A percentile compares a stretch with the other conserved stretches of the same genome.
These are phyloP conservation scores for Neoscytalidium dimidiatum DNA, from an alignment of 2,329 filamentous ascomycete species.

Conservation along the genomic window DNA sequence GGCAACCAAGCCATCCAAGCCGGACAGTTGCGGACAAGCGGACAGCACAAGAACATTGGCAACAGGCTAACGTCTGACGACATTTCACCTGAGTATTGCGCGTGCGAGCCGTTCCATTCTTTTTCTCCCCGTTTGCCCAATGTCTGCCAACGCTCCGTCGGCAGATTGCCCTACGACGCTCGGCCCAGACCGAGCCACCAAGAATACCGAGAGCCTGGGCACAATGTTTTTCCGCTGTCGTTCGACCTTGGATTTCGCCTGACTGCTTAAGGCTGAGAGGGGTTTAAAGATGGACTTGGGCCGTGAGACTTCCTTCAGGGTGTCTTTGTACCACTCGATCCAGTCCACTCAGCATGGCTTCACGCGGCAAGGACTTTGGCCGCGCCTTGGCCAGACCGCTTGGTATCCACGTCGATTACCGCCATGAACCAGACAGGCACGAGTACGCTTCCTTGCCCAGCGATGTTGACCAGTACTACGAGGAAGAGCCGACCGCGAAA, in stretches of 20 bases:
- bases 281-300: slow-evolving; percentile 8
- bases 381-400: slow-evolving; percentile 6
- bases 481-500: slow-evolving; percentile 32
- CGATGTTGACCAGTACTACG: slow-evolving; percentile 26
- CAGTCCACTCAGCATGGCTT: background rate
- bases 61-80: background rate
- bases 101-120: background rate
- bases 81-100: slow-evolving; percentile 7
- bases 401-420: slow-evolving; percentile 11
- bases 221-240: background rate
- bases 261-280: background rate
- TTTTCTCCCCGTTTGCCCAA: background rate
- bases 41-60: slow-evolving; percentile 1
- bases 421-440: slow-evolving; percentile 1
- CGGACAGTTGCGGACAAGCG: background rate
- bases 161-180: background rate
- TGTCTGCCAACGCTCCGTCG: background rate
- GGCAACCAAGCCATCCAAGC: slow-evolving; percentile 11
- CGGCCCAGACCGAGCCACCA: slow-evolving; percentile 11
- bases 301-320: background rate
- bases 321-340: background rate
- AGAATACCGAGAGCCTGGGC: slow-evolving; percentile 14
- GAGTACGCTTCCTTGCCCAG: background rate
- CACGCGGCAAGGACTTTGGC: background rate
- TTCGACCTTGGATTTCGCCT: background rate